These are phyloP conservation scores for Novymonas esmeraldas DNA, from an alignment of 208 protist genomes.

Conservation along the genomic window DNA sequence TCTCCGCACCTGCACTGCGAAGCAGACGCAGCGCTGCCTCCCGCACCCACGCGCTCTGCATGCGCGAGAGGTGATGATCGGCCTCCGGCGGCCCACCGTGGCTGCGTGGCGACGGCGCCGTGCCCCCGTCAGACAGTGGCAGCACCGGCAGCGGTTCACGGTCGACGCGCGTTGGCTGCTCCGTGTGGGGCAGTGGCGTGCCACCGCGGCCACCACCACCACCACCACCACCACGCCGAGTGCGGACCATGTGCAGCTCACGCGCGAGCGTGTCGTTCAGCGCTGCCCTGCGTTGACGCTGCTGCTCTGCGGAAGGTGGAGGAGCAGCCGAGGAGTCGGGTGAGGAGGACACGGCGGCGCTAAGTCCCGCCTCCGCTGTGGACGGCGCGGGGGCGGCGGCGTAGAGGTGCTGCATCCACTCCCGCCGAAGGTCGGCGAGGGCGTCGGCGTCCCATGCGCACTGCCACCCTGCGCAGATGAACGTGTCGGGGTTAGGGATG, in stretches of 20 bases:
- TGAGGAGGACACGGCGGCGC: too few species aligned
- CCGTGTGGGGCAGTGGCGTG: slow-evolving; percentile 5
- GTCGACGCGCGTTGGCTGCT: neutral
- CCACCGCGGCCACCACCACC: too few species aligned
- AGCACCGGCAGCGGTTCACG: too few species aligned
- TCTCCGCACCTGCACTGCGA: slow-evolving; percentile 16
- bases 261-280: slow-evolving; percentile 61
- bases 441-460: slow-evolving; percentile 57
- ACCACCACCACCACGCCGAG: slow-evolving; percentile 22
- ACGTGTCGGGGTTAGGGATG: slow-evolving; percentile 73
- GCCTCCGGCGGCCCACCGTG: too few species aligned
- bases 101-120: neutral
- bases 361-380: slow-evolving; percentile 2
- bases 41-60: slow-evolving; percentile 44
- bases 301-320: neutral
- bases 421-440: slow-evolving; percentile 48
- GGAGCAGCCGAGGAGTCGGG: neutral
- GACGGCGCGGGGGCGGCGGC: slow-evolving; percentile 16
- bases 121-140: too few species aligned
- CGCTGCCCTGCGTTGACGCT: slow-evolving; percentile 20
- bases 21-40: slow-evolving; percentile 43
- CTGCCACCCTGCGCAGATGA: slow-evolving; percentile 62
- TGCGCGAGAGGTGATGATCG: slow-evolving; percentile 20
- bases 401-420: slow-evolving; percentile 60
- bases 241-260: slow-evolving; percentile 57